Evolutionary conservation across 2,329 filamentous ascomycete species (phyloP).

Genomic region (Stachybotrys elegans): DNA sequence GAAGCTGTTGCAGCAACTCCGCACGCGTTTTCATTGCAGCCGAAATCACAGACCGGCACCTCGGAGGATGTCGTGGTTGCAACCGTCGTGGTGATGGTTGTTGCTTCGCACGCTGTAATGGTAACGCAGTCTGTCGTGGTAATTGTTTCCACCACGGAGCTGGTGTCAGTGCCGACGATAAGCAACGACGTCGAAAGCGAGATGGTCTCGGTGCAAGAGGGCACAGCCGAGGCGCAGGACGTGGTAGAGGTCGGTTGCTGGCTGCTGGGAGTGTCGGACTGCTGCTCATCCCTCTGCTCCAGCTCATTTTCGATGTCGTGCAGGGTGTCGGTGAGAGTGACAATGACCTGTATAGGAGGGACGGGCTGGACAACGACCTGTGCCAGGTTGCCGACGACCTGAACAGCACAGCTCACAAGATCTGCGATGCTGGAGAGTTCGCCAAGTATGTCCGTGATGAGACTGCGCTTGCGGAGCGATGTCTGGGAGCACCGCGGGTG

Average conservation of each 20-base stretch:
- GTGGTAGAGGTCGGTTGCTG: neutral
- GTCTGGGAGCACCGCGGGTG: constrained; percentile 3
- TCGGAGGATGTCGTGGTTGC: neutral
- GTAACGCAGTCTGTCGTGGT: constrained; percentile 4
- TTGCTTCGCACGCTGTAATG: constrained; percentile 4
- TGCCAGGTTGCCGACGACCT: constrained; percentile 3
- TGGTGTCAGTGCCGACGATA: neutral
- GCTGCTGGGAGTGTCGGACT: neutral
- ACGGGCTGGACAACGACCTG: constrained; percentile 5
- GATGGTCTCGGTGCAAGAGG: constrained; percentile 4
- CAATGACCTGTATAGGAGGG: constrained; percentile 5
- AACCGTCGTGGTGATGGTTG: constrained; percentile 2
- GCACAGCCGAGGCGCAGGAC: neutral
- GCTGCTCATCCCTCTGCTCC: constrained; percentile 7
- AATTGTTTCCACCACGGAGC: constrained; percentile 2
- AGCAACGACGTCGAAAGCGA: constrained; percentile 4
- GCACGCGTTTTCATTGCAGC: neutral
- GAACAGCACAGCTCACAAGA: constrained; percentile 2
- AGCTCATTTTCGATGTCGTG: constrained; percentile 8
- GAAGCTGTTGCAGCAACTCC: neutral
- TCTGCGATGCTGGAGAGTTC: constrained; percentile 1
- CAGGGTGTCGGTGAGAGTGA: constrained; percentile 8
- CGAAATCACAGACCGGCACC: neutral
- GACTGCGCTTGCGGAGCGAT: constrained; percentile 6
- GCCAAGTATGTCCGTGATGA: constrained; percentile 6